Evolutionary conservation across 495 filamentous ascomycete genomes (phyloP), one percentile per base, ranked within the genome.

Genomic region (Podospora conica): DNA sequence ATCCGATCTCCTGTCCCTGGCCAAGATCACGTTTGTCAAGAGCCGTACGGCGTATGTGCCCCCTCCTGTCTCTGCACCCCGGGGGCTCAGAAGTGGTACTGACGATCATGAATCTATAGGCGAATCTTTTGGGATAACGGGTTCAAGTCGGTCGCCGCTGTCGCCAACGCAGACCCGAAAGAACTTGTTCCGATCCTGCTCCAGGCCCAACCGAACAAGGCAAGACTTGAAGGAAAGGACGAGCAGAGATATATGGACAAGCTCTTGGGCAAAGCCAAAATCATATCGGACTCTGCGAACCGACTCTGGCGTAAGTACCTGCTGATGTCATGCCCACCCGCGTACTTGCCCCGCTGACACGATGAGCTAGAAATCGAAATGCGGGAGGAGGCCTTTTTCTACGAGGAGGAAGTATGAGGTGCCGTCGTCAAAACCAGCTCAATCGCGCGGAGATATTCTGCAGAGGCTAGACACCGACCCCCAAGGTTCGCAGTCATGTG

Each of bases 81-180:
- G n/a, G n/a, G 2, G 8, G 10, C 27, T 7, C 2, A 15, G 5
- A 9, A 20, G 27, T 24, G 3, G 12, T 4, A 15, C 25, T 27
- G 31, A 60, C 57, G 64, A 63, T 66, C 61, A 20, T 9, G 29
- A 20, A 58, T 18, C 18, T 40, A 54, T 55, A 77, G 71, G 7
- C 78, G 90, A 6, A 75, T 91, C 4, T 88, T 95, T 63, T 86
- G 89, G 77, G 91, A 93, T 48, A 92, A 90, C 75, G 91, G 91
- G 0, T 86, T 89, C 70, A 87, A 83, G 67, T 88, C 84, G 22
- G 75, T 93, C 58, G 84, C 85, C 48, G 81, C 84, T 0, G 78
- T 94, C 31, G 89, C 91, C 1, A 88, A 86, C 63, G 87, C 89
- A 0, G 82, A 89, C 55, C 82, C 87, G 0, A 84, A 85, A 60